Evolutionary conservation across 202 grass and related monocot genomes (phyloP).

Genomic region (Setaria viridis): DNA sequence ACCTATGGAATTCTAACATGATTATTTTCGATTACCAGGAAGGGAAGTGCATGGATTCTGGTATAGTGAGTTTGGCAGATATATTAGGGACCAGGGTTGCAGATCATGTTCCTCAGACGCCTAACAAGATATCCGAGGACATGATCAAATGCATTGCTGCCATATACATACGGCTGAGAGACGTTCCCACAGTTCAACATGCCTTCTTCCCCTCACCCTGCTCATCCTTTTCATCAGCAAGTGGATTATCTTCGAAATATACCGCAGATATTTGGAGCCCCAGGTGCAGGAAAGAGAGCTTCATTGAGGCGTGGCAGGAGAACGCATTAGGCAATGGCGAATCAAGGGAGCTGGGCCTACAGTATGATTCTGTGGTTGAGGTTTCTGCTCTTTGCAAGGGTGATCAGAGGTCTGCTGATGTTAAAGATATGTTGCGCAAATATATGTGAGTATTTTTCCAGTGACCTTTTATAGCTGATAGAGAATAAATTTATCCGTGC

Average conservation of each 20-base stretch:
- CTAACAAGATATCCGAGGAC: constrained; percentile 93
- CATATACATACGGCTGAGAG: constrained; percentile 70
- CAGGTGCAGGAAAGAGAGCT: constrained; percentile 74
- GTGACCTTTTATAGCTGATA: neutral
- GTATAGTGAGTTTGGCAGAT: constrained; percentile 78
- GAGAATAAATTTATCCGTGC: neutral
- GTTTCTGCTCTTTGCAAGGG: constrained; percentile 73
- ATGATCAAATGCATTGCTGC: constrained; percentile 84
- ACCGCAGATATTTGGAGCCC: constrained; percentile 77
- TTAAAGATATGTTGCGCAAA: constrained; percentile 73
- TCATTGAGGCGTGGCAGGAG: constrained; percentile 56
- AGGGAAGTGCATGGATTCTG: constrained; percentile 50
- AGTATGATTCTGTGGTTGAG: constrained; percentile 73
- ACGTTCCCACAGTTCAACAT: constrained; percentile 40
- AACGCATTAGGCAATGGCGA: constrained; percentile 49
- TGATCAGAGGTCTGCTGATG: constrained; percentile 57
- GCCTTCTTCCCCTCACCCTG: constrained; percentile 74
- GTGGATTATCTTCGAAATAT: constrained; percentile 69
- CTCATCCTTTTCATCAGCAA: constrained; percentile 90
- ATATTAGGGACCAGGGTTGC: constrained; percentile 89
- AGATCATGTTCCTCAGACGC: constrained; percentile 92
- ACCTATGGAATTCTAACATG: constrained; percentile 28
- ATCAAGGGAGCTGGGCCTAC: constrained; percentile 58
- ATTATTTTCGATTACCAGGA: constrained; percentile 56
- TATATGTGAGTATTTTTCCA: constrained; percentile 65